A percentile compares a stretch with the other conserved stretches of the same genome.
Evolutionary conservation across 768 basidiomycete genomes (phyloP).

Genomic region (Lentinula raphanica): DNA sequence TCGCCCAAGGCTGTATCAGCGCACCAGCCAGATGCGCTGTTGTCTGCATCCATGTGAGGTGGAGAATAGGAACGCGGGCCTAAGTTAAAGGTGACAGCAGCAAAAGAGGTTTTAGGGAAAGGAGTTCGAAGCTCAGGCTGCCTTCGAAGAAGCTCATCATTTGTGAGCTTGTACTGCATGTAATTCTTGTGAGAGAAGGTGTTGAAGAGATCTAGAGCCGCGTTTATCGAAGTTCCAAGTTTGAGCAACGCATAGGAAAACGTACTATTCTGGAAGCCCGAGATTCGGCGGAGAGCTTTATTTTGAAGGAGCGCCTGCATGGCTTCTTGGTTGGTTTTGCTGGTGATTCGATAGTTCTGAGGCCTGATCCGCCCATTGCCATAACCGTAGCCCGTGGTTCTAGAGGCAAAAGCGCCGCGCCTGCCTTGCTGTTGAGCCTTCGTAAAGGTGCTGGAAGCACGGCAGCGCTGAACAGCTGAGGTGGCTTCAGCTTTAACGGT

Average conservation of each 20-base stretch:
- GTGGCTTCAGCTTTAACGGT: background rate
- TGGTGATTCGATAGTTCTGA: background rate
- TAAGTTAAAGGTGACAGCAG: no score
- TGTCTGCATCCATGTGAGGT: no score
- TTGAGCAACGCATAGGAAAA: background rate
- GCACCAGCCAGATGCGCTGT: no score
- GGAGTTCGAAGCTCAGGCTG: no score
- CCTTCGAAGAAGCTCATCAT: no score
- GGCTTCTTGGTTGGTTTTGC: background rate
- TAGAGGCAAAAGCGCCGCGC: background rate
- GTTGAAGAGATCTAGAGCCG: no score
- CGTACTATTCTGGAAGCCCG: background rate
- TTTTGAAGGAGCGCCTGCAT: background rate
- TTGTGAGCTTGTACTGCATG: no score
- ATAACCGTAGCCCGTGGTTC: background rate
- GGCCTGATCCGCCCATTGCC: background rate
- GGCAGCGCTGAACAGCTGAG: background rate
- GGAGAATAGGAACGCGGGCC: no score
- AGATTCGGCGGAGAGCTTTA: background rate
- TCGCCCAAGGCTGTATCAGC: no score
- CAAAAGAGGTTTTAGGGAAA: no score
- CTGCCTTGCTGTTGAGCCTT: background rate
- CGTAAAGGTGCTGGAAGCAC: background rate
- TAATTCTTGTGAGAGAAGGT: no score
- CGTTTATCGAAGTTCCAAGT: no score